Percentiles rank a stretch among this genome's conserved stretches.
Conservation (phyloP, 2,329 filamentous ascomycete genomes). For the Penicillium sclerotiorum region DNA sequence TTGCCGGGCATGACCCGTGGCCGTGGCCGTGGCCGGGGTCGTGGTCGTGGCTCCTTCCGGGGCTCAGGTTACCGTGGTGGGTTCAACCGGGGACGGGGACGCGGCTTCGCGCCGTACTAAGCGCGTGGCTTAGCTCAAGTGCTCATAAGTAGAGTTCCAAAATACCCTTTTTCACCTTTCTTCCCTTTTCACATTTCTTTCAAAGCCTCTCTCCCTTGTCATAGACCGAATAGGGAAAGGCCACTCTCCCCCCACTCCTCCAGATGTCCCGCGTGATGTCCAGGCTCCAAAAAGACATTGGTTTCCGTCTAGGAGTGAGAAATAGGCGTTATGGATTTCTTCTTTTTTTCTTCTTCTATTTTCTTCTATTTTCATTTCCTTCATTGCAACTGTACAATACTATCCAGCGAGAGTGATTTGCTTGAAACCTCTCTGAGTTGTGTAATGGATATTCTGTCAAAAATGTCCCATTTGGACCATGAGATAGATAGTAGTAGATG, state of each 20-base stretch:
- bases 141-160: neutral
- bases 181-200: neutral
- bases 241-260: neutral
- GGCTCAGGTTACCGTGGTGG: slow-evolving; percentile 47
- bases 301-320: neutral
- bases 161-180: neutral
- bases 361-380: neutral
- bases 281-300: neutral
- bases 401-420: neutral
- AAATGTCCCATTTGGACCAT: too few species aligned
- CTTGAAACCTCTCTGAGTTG: neutral
- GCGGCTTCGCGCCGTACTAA: slow-evolving; percentile 52
- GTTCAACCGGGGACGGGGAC: slow-evolving; percentile 47
- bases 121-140: slow-evolving; percentile 5
- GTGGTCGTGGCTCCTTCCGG: slow-evolving; percentile 61
- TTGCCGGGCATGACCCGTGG: slow-evolving; percentile 91
- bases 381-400: slow-evolving; percentile 1
- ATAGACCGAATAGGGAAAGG: slow-evolving; percentile 1
- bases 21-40: slow-evolving; percentile 54
- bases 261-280: slow-evolving; percentile 7
- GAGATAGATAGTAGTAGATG: too few species aligned
- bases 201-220: neutral
- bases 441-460: neutral
- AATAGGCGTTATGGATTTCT: slow-evolving; percentile 2
- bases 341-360: neutral